Percentiles rank a stretch among this genome's conserved stretches.
These are phyloP conservation scores for Turritis glabra DNA, from an alignment of 345 rosid genomes.

Conservation along the genomic window DNA sequence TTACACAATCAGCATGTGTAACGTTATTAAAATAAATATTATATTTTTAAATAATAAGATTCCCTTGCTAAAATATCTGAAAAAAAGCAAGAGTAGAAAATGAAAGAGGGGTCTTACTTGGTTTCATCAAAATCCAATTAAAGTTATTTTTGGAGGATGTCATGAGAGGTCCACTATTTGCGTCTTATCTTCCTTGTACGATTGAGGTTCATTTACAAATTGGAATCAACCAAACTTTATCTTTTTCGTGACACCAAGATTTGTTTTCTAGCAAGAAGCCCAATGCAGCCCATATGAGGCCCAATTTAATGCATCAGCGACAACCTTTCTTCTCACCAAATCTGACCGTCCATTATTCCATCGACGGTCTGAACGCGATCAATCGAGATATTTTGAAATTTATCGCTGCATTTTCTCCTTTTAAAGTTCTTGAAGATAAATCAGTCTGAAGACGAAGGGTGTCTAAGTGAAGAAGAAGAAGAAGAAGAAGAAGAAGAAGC, in stretches of 20 bases:
- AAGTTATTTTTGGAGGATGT: conserved; percentile 1
- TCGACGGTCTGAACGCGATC: conserved; percentile 20
- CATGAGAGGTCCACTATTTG: too few species aligned
- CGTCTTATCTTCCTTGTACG: conserved; percentile 34
- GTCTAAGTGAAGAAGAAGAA: background rate
- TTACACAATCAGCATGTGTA: background rate
- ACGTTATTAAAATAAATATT: background rate
- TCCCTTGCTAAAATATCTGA: background rate
- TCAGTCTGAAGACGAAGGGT: background rate
- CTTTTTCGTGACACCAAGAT: conserved; percentile 1
- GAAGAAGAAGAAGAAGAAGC: conserved; percentile 3
- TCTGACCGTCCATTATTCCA: conserved; percentile 27
- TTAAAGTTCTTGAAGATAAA: background rate
- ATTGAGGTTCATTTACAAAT: conserved; percentile 24
- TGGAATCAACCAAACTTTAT: conserved; percentile 26
- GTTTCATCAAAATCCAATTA: background rate
- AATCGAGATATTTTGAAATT: background rate
- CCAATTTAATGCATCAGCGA: background rate
- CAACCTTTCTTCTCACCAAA: background rate
- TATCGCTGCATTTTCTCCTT: background rate
- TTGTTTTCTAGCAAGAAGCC: conserved; percentile 32
- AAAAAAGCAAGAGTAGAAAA: background rate
- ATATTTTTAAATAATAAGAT: background rate
- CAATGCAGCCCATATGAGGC: background rate
- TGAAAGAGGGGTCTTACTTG: background rate